Evolutionary conservation across 352 stramenopile genomes (phyloP), one percentile per base, ranked within the genome.

Genomic region (Lagenidium giganteum): DNA sequence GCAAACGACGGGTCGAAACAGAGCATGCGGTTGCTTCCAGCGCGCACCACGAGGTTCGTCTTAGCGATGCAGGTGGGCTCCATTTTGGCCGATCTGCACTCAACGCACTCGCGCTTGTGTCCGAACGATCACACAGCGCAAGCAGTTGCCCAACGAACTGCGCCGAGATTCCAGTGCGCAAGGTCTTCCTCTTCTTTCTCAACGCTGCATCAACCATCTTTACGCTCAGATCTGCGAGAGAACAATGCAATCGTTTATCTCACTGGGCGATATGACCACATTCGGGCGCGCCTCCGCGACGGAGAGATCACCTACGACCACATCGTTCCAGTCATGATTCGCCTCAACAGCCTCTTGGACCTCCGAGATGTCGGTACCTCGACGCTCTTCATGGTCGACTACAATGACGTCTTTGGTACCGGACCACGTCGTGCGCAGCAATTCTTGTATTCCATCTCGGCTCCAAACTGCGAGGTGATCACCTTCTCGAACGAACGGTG

Each of bases 171-270:
- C n/a, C n/a, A n/a, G n/a, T n/a, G n/a, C n/a, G n/a, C n/a, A n/a
- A n/a, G n/a, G n/a, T n/a, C n/a, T n/a, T n/a, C n/a, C n/a, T n/a
- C n/a, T n/a, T n/a, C n/a, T n/a, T n/a, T n/a, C n/a, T 69, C 27
- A 77, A 77, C 46, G 29, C 74, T 22, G 55, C 59, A 24, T 77
- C 65, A 3, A 71, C 65, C 14, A 30, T 54, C 3, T 53, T 81
- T 35, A 77, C 65, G 2, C 33, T 81, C 68, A 35, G 69, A 66
- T 20, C 44, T 81, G 8, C 64, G 53, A 9, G 69, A 81, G 44
- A 81, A 81, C 46, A 55, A 63, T 1, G 34, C 78, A 17, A 42
- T 73, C 22, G 59, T 78, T 20, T 42, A 67, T 3, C n/a, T 71
- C 20, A 64, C 58, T 3, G 69, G 66, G 7, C 56, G 54, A 4